These are phyloP conservation scores for Pedinophyceae sp. DNA, from an alignment of 139 green algal species.

Conservation along the genomic window DNA sequence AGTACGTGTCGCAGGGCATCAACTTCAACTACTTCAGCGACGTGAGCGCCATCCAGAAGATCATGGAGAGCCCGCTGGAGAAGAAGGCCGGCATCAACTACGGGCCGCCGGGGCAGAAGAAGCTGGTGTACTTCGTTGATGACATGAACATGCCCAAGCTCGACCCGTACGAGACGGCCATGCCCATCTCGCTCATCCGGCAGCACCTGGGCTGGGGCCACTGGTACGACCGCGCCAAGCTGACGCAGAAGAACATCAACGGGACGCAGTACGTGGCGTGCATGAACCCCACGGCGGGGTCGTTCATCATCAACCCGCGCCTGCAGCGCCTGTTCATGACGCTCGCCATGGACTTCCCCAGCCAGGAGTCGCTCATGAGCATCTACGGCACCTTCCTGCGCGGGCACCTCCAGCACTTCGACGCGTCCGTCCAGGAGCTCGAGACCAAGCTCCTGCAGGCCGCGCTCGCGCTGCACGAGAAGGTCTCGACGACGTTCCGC, in stretches of 20 bases:
- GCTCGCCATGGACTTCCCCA: slow-evolving; percentile 70
- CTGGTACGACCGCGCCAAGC: slow-evolving; percentile 66
- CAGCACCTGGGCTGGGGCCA: slow-evolving; percentile 82
- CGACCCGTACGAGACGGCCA: slow-evolving; percentile 76
- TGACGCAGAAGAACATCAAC: slow-evolving; percentile 80
- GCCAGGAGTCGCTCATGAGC: slow-evolving; percentile 68
- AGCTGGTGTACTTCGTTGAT: slow-evolving; percentile 81
- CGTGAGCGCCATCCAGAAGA: slow-evolving; percentile 43
- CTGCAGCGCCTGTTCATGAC: slow-evolving; percentile 86
- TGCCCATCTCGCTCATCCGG: slow-evolving; percentile 77
- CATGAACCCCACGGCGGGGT: slow-evolving; percentile 83
- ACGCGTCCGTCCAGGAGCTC: slow-evolving; percentile 32
- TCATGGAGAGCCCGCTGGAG: slow-evolving; percentile 70
- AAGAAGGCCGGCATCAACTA: slow-evolving; percentile 82
- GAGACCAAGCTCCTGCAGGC: slow-evolving; percentile 63
- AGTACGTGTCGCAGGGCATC: slow-evolving; percentile 50
- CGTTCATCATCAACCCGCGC: slow-evolving; percentile 74
- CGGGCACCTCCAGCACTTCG: slow-evolving; percentile 56
- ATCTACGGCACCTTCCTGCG: slow-evolving; percentile 78
- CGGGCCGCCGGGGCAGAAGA: slow-evolving; percentile 62
- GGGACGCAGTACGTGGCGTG: slow-evolving; percentile 71
- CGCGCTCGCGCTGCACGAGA: slow-evolving; percentile 64
- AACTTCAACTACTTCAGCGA: slow-evolving; percentile 82
- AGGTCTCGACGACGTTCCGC: slow-evolving; percentile 61
- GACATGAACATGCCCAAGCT: slow-evolving; percentile 82